Evolutionary conservation across 108 stramenopile genomes (phyloP).

Genomic region (Nitzschia palea): DNA sequence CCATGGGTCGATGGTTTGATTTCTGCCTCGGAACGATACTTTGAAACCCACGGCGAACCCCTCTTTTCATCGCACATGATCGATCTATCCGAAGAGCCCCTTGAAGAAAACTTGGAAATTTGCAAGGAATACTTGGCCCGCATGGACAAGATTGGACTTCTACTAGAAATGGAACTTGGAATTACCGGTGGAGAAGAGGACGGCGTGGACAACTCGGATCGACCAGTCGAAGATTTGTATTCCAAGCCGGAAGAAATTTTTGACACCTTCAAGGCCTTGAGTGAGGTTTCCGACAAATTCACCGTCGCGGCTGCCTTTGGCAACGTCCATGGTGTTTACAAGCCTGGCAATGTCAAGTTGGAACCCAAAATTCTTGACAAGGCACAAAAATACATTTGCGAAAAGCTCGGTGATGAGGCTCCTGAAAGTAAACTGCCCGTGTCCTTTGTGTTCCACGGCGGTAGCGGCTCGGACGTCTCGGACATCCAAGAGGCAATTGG

Average conservation of each 20-base stretch:
- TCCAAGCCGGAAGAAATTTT: conserved; percentile 92
- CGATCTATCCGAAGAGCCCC: conserved; percentile 91
- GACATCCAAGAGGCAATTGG: conserved; percentile 83
- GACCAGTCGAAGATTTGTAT: conserved; percentile 84
- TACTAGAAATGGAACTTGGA: conserved; percentile 94
- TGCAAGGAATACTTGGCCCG: conserved; percentile 81
- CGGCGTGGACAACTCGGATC: conserved; percentile 90
- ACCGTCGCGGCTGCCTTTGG: conserved; percentile 93
- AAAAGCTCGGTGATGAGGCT: conserved; percentile 80
- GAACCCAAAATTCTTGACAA: conserved; percentile 85
- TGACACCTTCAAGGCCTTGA: conserved; percentile 72
- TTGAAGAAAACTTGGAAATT: conserved; percentile 92
- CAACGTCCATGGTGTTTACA: conserved; percentile 95
- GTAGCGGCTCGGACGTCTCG: conserved; percentile 76
- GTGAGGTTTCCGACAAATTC: conserved; percentile 72
- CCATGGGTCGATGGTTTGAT: conserved; percentile 94
- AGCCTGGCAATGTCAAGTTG: conserved; percentile 90
- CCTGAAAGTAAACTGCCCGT: conserved; percentile 82
- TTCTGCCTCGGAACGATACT: conserved; percentile 73
- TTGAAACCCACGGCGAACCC: conserved; percentile 83
- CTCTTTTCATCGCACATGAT: conserved; percentile 96
- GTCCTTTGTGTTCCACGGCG: conserved; percentile 93
- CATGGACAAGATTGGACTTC: conserved; percentile 81
- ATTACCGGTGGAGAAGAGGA: conserved; percentile 97
- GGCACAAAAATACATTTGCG: conserved; percentile 80